Conservation (phyloP, 306 rosid genomes). For the Sicyos baderoa region DNA sequence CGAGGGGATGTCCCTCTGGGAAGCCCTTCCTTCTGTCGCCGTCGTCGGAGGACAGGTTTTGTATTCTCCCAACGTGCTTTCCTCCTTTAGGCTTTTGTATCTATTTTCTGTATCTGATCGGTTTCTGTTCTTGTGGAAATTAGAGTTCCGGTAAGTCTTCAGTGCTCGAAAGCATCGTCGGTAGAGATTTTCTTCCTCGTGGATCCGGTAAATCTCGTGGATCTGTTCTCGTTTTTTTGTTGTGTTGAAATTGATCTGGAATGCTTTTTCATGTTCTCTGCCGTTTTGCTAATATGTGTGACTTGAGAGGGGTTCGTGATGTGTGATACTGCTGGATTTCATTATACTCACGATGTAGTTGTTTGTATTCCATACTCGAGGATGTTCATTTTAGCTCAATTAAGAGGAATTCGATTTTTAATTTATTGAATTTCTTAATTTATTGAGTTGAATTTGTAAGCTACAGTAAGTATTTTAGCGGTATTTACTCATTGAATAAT, state of each 20-base stretch:
- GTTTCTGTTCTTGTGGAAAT: background rate
- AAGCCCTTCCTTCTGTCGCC: constrained; percentile 98
- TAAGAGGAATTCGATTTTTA: background rate
- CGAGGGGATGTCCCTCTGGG: constrained; percentile 98
- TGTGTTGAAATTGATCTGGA: background rate
- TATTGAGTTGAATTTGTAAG: background rate
- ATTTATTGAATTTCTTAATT: background rate
- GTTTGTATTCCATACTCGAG: background rate
- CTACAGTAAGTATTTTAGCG: background rate
- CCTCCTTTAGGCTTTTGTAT: background rate
- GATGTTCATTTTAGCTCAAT: constrained; percentile 3
- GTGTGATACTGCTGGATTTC: background rate
- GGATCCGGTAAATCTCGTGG: constrained; percentile 64
- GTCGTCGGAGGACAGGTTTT: constrained; percentile 98
- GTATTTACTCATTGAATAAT: background rate
- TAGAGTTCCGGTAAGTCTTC: constrained; percentile 98
- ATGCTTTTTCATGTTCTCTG: background rate
- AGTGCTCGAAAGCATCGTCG: constrained; percentile 92
- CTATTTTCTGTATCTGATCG: constrained; percentile 7
- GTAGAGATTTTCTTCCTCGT: constrained; percentile 96
- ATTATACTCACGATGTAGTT: background rate
- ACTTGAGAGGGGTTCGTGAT: constrained; percentile 4
- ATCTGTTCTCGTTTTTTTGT: background rate
- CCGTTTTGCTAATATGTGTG: background rate
- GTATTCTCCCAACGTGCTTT: too few relatives aligned